A percentile compares a stretch with the other conserved stretches of the same genome.
These are phyloP conservation scores for Musa acuminata DNA, from an alignment of 176 grass and related monocot genomes.

Conservation along the genomic window DNA sequence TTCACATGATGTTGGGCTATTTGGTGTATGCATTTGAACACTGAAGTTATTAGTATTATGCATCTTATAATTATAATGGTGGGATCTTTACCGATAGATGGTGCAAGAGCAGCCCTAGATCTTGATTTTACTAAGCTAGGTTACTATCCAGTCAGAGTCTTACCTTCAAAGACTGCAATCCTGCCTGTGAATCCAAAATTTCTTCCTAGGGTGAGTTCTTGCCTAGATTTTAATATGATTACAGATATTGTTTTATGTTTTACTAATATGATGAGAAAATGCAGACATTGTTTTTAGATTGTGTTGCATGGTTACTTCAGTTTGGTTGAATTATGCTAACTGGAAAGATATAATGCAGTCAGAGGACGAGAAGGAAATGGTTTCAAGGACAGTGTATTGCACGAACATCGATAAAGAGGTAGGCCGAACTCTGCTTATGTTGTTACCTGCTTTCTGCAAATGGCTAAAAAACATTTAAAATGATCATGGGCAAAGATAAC, in stretches of 20 bases:
- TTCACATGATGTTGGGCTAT: neutral
- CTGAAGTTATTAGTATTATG: neutral
- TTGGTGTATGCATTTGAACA: no score
- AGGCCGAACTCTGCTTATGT: neutral
- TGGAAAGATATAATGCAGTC: slow-evolving; percentile 24
- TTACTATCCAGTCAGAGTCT: slow-evolving; percentile 77
- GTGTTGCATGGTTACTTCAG: neutral
- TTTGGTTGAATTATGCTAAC: neutral
- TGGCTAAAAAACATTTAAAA: neutral
- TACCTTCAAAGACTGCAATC: slow-evolving; percentile 91
- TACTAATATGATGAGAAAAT: neutral
- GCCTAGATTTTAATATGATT: slow-evolving; percentile 2
- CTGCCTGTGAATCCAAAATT: slow-evolving; percentile 89
- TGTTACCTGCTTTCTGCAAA: neutral
- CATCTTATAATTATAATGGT: slow-evolving; percentile 21
- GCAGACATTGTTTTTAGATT: neutral
- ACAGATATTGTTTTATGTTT: neutral
- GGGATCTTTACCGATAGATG: slow-evolving; percentile 40
- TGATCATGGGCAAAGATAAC: neutral
- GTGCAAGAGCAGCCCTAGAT: slow-evolving; percentile 62
- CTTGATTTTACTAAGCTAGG: slow-evolving; percentile 66
- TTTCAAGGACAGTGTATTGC: slow-evolving; percentile 87
- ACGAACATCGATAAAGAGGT: slow-evolving; percentile 99
- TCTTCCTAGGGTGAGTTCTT: slow-evolving; percentile 56
- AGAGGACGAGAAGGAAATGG: slow-evolving; percentile 81